Base-by-base conservation (phyloP, 2,329 filamentous ascomycete genomes). In the Keithomyces neogunnii region DNA sequence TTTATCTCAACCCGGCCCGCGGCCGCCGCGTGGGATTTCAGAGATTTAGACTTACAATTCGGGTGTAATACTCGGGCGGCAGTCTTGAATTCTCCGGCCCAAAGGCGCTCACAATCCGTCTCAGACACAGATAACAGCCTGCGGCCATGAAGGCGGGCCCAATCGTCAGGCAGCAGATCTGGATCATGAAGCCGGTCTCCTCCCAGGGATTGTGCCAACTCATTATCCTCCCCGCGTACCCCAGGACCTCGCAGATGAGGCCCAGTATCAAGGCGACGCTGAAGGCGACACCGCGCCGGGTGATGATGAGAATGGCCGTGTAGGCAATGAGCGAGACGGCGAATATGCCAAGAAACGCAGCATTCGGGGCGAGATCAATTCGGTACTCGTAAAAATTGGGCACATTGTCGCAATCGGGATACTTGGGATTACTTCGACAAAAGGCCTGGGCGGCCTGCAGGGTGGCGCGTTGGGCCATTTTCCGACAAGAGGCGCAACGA, bases 91-190 rank as follows among this genome's bases (percentile, higher is more conserved):
- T 73, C 59, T 75, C 69, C 0, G 68, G 62, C 0, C 75, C 75
- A 57, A 75, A 76, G 1, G 68, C 71, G 46, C 66, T 64, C 9
- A 78, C 74, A 54, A 78, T 75, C 39, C 70, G 66, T 9, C 73
- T 62, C 47, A 86, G 68, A 54, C 79, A 83, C 48, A 87, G 68
- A 60, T 87, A 87, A 40, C 86, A 75, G 1, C 74, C 79, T 1
- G 80, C 83, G 7, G 80, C 76, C 62, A 85, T 71, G 60, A 85
- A 86, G 1, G 82, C 82, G 0, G 84, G 83, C 0, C 72, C 82
- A 53, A 86, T 75, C 3, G 82, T 86, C 51, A 88, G 70, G 56
- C 76, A 80, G 60, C 78, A 74, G 38, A 83, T 76, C 62, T 85
- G 80, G 38, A 82, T 76, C 51, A 77, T 59, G 63, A 79, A 79